A percentile compares a stretch with the other conserved stretches of the same genome.
Evolutionary conservation across 2,329 filamentous ascomycete genomes (phyloP).

Genomic region (Aspergillus tubingensis): DNA sequence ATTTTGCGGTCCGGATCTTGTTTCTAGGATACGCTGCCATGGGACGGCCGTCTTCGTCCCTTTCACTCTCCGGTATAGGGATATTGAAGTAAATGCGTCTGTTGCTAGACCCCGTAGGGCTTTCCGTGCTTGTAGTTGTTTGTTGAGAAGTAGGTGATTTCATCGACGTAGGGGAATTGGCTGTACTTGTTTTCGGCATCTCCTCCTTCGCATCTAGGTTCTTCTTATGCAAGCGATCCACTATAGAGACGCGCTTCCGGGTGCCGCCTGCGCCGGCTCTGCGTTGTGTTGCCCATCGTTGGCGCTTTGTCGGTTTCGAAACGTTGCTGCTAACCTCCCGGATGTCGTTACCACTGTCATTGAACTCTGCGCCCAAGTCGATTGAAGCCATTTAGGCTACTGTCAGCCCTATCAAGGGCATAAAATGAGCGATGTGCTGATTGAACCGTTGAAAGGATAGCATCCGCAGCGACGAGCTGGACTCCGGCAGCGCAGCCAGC

Average conservation of each 20-base stretch:
- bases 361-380: constrained; percentile 35
- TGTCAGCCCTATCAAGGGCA: constrained; percentile 29
- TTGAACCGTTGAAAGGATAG: constrained; percentile 20
- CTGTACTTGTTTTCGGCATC: constrained; percentile 57
- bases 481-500: constrained; percentile 27
- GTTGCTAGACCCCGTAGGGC: constrained; percentile 45
- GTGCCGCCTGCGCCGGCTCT: constrained; percentile 72
- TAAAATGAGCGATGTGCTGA: constrained; percentile 25
- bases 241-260: constrained; percentile 79
- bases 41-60: constrained; percentile 80
- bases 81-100: constrained; percentile 72
- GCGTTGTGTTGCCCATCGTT: constrained; percentile 96
- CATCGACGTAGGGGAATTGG: constrained; percentile 38
- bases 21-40: constrained; percentile 74
- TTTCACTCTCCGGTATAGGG: constrained; percentile 70
- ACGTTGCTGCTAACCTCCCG: constrained; percentile 48
- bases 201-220: constrained; percentile 66
- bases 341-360: constrained; percentile 31
- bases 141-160: constrained; percentile 38
- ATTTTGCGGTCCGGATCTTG: constrained; percentile 97
- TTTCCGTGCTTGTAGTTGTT: constrained; percentile 22
- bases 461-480: constrained; percentile 32
- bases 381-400: constrained; percentile 43
- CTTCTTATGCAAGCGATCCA: constrained; percentile 70
- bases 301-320: constrained; percentile 69